A percentile compares a stretch with the other conserved stretches of the same genome.
Evolutionary conservation across 2,329 filamentous ascomycete species (phyloP).

Genomic region (Fusarium euwallaceae): DNA sequence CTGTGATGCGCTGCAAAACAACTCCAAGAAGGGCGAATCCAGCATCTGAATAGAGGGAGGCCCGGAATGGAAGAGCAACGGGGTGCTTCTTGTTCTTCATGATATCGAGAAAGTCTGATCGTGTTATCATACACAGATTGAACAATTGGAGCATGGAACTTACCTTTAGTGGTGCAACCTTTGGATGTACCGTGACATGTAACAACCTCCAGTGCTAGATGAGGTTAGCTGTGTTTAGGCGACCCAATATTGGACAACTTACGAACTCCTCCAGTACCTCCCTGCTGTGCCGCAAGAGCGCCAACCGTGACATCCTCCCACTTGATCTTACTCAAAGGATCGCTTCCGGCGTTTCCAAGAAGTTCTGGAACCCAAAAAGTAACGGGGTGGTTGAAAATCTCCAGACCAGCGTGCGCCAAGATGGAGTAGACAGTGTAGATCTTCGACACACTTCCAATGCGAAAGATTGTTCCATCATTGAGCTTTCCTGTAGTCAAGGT

Average conservation of each 20-base stretch:
- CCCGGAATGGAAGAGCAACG: constrained; percentile 7
- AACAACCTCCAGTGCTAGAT: background rate
- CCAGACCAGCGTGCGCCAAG: constrained; percentile 37
- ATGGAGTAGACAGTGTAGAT: constrained; percentile 46
- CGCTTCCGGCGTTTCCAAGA: constrained; percentile 6
- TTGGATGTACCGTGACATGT: background rate
- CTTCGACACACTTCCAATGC: constrained; percentile 48
- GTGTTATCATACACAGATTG: background rate
- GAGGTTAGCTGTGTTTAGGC: too few species aligned
- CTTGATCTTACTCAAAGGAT: constrained; percentile 12
- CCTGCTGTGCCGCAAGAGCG: constrained; percentile 38
- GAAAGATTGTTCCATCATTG: constrained; percentile 42
- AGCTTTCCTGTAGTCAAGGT: constrained; percentile 23
- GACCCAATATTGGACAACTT: too few species aligned
- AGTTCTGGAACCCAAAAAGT: constrained; percentile 47
- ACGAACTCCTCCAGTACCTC: constrained; percentile 27
- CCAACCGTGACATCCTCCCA: constrained; percentile 43
- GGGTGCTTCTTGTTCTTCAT: constrained; percentile 16
- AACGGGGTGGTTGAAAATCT: constrained; percentile 43
- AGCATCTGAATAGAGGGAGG: constrained; percentile 27
- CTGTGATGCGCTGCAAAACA: constrained; percentile 11
- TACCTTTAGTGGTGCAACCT: background rate
- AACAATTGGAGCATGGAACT: background rate
- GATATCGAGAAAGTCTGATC: constrained; percentile 14
- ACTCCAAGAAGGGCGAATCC: constrained; percentile 17